Conservation (phyloP, 345 rosid genomes). For the Diplotaxis tenuifolia region DNA sequence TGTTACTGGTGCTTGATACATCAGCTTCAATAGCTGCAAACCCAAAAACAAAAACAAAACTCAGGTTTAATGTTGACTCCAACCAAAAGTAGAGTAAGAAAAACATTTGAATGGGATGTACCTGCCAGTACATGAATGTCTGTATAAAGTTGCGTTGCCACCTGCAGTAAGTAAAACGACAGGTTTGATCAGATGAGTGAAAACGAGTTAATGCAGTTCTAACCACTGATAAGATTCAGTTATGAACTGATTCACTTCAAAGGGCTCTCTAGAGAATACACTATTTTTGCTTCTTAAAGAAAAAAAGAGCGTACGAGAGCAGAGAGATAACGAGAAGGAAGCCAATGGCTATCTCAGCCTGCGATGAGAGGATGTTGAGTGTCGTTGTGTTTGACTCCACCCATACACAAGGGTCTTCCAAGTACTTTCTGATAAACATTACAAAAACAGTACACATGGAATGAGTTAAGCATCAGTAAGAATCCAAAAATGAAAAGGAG, state of each 20-base stretch:
- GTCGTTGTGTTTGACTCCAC: conserved; percentile 87
- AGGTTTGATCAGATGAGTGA: conserved; percentile 10
- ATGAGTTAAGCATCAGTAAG: conserved; percentile 5
- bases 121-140: conserved; percentile 99
- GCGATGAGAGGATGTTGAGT: conserved; percentile 78
- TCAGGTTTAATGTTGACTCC: background rate
- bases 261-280: background rate
- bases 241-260: background rate
- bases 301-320: conserved; percentile 59
- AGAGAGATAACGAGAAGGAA: conserved; percentile 69
- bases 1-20: conserved; percentile 93
- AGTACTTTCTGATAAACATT: conserved; percentile 60
- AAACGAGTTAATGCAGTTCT: background rate
- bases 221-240: background rate
- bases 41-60: background rate
- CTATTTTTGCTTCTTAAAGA: background rate
- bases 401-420: conserved; percentile 96
- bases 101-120: conserved; percentile 22
- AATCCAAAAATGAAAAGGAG: conserved; percentile 17
- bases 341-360: conserved; percentile 91
- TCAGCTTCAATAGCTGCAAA: conserved; percentile 81
- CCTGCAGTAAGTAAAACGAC: conserved; percentile 44
- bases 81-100: background rate
- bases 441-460: conserved; percentile 16
- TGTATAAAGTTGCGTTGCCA: conserved; percentile 97